phyloP scores from a whole-genome alignment of 2,329 filamentous ascomycete genomes.

The Colletotrichum tofieldiae region DNA sequence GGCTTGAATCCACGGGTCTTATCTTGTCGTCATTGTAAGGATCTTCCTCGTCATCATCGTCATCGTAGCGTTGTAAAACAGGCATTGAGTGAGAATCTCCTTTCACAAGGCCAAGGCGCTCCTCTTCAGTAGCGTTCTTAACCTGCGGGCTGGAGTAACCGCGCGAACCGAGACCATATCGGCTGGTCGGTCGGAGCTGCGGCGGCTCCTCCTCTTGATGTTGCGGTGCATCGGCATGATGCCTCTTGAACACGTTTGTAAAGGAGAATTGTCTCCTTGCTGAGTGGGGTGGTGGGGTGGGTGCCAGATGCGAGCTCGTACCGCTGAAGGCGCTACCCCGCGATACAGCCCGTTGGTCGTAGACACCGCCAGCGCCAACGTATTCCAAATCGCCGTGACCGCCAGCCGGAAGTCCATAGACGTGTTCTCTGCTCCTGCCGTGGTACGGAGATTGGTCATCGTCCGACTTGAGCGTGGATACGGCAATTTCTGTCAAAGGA shows the following conservation, averaged over 20 bases:
- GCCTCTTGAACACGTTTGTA: constrained; percentile 83
- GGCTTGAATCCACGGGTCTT: constrained; percentile 30
- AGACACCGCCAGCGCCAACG: constrained; percentile 60
- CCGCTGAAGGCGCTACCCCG: constrained; percentile 59
- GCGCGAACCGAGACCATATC: constrained; percentile 49
- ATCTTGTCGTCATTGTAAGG: constrained; percentile 48
- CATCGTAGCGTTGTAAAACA: constrained; percentile 54
- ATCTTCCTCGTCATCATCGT: constrained; percentile 53
- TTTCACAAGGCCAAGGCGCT: constrained; percentile 85
- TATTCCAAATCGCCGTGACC: constrained; percentile 64
- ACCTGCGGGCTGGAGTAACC: constrained; percentile 59
- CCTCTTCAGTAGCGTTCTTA: constrained; percentile 82
- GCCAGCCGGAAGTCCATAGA: constrained; percentile 62
- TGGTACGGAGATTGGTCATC: constrained; percentile 61
- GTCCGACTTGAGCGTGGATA: constrained; percentile 63
- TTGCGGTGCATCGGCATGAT: constrained; percentile 51
- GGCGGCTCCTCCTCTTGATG: constrained; percentile 47
- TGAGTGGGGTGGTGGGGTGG: constrained; percentile 74
- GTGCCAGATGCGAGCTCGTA: constrained; percentile 63
- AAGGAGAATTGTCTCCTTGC: constrained; percentile 91
- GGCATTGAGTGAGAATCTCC: constrained; percentile 69
- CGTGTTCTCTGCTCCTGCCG: constrained; percentile 58
- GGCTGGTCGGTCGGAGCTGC: constrained; percentile 34
- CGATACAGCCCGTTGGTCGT: constrained; percentile 54
- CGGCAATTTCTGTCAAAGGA: constrained; percentile 73